Conservation (phyloP, 1,139 yeast species). For the Zygosaccharomyces pseudobailii region DNA sequence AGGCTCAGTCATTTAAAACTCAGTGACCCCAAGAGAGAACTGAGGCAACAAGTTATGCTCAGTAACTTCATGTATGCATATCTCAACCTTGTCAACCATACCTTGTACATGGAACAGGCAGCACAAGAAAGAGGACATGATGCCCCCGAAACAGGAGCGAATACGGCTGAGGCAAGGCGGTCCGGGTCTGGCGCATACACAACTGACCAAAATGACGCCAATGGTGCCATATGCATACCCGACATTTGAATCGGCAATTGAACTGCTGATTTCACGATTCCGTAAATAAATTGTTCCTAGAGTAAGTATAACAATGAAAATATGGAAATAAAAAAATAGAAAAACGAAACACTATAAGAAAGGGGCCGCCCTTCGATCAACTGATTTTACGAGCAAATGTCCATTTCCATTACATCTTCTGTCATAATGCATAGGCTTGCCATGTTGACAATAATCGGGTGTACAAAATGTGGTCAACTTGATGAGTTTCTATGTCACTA, state of each 20-base stretch:
- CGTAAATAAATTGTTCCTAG: neutral
- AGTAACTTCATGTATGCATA: conserved; percentile 98
- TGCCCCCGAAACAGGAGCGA: neutral
- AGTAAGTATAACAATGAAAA: neutral
- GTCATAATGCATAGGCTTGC: neutral
- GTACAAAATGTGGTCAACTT: neutral
- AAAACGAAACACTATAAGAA: neutral
- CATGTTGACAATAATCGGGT: neutral
- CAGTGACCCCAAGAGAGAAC: conserved; percentile 88
- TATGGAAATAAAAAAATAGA: neutral
- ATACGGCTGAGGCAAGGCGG: neutral
- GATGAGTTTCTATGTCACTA: neutral
- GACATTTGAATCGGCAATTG: conserved; percentile 7
- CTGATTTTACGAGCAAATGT: neutral
- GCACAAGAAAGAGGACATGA: conserved; percentile 26
- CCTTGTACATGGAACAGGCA: conserved; percentile 65
- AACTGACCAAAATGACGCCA: conserved; percentile 13
- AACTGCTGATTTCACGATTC: neutral
- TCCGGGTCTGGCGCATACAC: conserved; percentile 3
- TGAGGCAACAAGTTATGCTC: conserved; percentile 84
- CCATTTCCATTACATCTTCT: neutral
- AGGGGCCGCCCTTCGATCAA: neutral
- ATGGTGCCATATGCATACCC: conserved; percentile 15
- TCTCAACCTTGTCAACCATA: conserved; percentile 87
- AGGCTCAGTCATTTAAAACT: conserved; percentile 85